Percentiles rank a stretch among this genome's conserved stretches.
phyloP scores from a whole-genome alignment of 352 stramenopile species.

The Phytopythium cucurbitacearum region DNA sequence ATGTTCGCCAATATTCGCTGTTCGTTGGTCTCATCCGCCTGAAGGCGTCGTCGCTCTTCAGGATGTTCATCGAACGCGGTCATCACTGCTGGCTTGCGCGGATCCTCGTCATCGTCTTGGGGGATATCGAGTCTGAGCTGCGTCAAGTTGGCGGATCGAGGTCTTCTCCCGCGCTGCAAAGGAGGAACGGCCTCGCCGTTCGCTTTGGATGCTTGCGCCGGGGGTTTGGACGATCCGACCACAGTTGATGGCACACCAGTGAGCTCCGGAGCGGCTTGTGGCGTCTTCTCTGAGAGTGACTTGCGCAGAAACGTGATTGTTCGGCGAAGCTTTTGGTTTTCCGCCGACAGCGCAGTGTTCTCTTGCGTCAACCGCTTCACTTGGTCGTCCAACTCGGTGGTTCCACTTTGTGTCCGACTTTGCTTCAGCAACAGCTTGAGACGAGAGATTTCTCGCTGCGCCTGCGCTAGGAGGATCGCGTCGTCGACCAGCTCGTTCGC shows the following conservation, averaged over 20 bases:
- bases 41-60: conserved; percentile 11
- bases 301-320: conserved; percentile 17
- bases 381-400: conserved; percentile 41
- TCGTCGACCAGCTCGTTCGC: conserved; percentile 84
- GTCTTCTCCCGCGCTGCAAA: no score
- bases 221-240: not conserved
- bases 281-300: conserved; percentile 6
- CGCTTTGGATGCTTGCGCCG: conserved; percentile 6
- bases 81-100: conserved; percentile 8
- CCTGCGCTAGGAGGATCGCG: conserved; percentile 65
- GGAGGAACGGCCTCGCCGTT: no score
- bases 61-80: conserved; percentile 16
- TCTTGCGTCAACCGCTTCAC: conserved; percentile 30
- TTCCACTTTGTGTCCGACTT: conserved; percentile 21
- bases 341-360: conserved; percentile 33
- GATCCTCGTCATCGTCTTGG: not conserved
- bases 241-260: not conserved
- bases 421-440: conserved; percentile 61
- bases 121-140: conserved; percentile 33
- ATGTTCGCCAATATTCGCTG: conserved; percentile 23
- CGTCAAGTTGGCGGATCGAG: conserved; percentile 5
- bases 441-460: conserved; percentile 55
- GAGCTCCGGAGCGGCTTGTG: not conserved
- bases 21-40: conserved; percentile 15
- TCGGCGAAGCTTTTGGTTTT: conserved; percentile 52